phyloP scores from a whole-genome alignment of 2,329 filamentous ascomycete species.

The Aspergillus piperis region DNA sequence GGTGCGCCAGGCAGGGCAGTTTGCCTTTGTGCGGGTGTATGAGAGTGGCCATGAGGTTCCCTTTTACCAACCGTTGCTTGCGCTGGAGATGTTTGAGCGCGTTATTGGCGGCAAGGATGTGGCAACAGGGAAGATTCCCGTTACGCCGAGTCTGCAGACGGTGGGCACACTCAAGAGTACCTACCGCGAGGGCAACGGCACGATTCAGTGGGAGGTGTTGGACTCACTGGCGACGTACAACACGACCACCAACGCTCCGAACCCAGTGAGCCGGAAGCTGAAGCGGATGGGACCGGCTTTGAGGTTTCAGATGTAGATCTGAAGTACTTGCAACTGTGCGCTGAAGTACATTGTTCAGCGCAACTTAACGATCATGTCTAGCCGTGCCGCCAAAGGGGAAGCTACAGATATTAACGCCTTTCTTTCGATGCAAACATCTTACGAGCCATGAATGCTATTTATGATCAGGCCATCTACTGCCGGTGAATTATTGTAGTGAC shows the following conservation, averaged over 20 bases:
- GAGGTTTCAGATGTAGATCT: not conserved
- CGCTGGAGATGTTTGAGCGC: conserved; percentile 8
- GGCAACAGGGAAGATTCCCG: not conserved
- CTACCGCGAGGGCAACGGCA: conserved; percentile 4
- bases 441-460: too few species aligned
- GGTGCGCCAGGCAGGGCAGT: conserved; percentile 9
- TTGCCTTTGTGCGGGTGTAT: conserved; percentile 9
- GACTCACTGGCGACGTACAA: conserved; percentile 4
- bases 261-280: not conserved
- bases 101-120: conserved; percentile 6
- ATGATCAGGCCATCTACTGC: too few species aligned
- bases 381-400: too few species aligned
- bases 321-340: not conserved
- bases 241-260: not conserved
- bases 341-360: not conserved
- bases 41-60: conserved; percentile 13
- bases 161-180: not conserved
- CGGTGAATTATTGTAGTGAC: too few species aligned
- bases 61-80: conserved; percentile 10
- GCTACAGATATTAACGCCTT: too few species aligned
- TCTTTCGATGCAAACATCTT: too few species aligned
- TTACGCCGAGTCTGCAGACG: not conserved
- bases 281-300: not conserved
- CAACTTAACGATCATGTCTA: too few species aligned
- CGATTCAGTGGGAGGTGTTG: conserved; percentile 4